Evolutionary conservation across 257 asterid genomes (phyloP).

Genomic region (Solanum clarkiae): DNA sequence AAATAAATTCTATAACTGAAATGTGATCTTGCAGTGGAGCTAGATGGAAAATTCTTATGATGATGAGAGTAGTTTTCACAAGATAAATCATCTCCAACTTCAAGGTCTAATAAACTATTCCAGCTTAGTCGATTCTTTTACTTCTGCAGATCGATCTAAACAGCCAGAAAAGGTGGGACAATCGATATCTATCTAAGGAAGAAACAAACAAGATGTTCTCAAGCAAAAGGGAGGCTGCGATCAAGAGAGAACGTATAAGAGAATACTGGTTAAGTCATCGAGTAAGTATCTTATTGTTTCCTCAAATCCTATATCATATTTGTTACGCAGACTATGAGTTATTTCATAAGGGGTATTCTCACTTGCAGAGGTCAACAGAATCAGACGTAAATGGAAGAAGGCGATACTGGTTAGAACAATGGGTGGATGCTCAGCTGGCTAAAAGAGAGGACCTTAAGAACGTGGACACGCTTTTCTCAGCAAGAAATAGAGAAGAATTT

Average conservation of each 20-base stretch:
- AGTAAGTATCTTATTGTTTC: constrained; percentile 28
- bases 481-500: constrained; percentile 33
- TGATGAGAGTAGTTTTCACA: neutral
- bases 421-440: constrained; percentile 80
- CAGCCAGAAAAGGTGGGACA: constrained; percentile 82
- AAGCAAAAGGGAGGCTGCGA: constrained; percentile 58
- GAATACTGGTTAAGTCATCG: constrained; percentile 79
- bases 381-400: constrained; percentile 51
- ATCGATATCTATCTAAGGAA: constrained; percentile 48
- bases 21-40: neutral
- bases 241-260: constrained; percentile 59
- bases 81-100: neutral
- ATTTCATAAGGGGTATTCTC: neutral
- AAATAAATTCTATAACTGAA: neutral
- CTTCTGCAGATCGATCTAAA: constrained; percentile 51
- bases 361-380: constrained; percentile 72
- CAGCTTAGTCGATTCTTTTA: neutral
- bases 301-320: neutral
- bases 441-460: constrained; percentile 36
- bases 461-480: constrained; percentile 15
- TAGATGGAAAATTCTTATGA: neutral
- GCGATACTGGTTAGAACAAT: constrained; percentile 76
- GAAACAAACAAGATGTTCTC: constrained; percentile 40
- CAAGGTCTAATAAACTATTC: neutral
- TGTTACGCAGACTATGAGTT: neutral